Evolutionary conservation across 176 grass and related monocot species (phyloP), one percentile per base, ranked within the genome.

Genomic region (Lolium perenne): DNA sequence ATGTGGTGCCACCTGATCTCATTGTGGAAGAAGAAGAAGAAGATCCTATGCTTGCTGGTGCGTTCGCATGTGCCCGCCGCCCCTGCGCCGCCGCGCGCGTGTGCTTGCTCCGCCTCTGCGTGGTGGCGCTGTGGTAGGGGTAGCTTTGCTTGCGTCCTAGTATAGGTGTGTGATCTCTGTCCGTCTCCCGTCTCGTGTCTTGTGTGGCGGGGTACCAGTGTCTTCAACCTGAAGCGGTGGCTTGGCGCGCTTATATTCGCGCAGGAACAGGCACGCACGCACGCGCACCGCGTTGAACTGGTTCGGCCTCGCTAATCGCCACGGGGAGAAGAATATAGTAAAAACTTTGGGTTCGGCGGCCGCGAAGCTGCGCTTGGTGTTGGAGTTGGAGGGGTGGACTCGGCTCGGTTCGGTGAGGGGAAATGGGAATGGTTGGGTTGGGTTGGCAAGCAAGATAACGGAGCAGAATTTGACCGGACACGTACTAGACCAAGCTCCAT

Each of bases 311-410:
- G 46, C 62, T 25, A 65, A 43, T 49, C 72, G 12, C 62, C 62
- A 65, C 22, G 21, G 45, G 20, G 57, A 32, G 80, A 22, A 16
- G 64, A 86, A 71, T 81, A 80, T 26, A 29, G n/a, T n/a, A 48
- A 40, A 45, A 82, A 50, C 48, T 50, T 14, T 35, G 32, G 3
- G 6, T 7, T 43, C 41, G 41, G 32, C 32, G 32, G 32, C 32
- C 32, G 32, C 32, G 72, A 17, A 32, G 72, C 72, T 76, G 72
- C 72, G 72, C 20, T 25, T 35, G 32, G 20, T 16, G 54, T 15
- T 67, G 79, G 88, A 67, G 71, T 77, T 86, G 88, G 88, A 86
- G 77, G 49, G 53, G 45, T 73, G 65, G 89, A 84, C 89, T 87
- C 22, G 85, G 85, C 84, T 81, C 85, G 76, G 73, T 61, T 87